Percentiles rank a stretch among this genome's conserved stretches.
phyloP scores from a whole-genome alignment of 2,329 filamentous ascomycete genomes.

The Penicillium sp. region DNA sequence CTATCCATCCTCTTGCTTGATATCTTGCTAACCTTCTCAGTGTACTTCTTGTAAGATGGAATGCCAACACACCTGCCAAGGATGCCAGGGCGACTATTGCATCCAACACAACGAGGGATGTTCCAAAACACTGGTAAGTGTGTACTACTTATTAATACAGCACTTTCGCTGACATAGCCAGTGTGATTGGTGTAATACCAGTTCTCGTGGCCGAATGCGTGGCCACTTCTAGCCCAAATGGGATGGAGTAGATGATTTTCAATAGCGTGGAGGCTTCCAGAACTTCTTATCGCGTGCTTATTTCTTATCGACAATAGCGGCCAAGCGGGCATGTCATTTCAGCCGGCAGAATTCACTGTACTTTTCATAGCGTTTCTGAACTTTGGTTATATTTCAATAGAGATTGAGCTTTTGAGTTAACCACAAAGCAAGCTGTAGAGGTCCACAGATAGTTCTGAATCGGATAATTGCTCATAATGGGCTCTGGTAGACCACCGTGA shows the following conservation, averaged over 20 bases:
- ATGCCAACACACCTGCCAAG: conserved; percentile 70
- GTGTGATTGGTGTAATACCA: conserved; percentile 49
- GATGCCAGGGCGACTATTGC: conserved; percentile 80
- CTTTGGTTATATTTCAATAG: no score
- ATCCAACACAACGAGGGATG: conserved; percentile 81
- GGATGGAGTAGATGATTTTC: neutral
- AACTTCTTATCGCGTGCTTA: conserved; percentile 3
- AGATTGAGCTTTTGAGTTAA: no score
- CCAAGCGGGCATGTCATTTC: neutral
- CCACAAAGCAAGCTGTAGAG: no score
- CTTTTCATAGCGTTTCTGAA: neutral
- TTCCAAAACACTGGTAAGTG: conserved; percentile 57
- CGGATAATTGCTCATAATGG: no score
- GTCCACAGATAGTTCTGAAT: no score
- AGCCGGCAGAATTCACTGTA: neutral
- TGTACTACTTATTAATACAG: no score
- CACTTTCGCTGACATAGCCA: conserved; percentile 15
- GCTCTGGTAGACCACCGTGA: no score
- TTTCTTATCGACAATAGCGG: conserved; percentile 1
- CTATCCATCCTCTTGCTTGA: neutral
- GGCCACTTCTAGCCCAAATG: conserved; percentile 24
- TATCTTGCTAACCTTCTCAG: conserved; percentile 43
- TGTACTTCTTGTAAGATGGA: conserved; percentile 73
- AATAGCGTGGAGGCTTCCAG: conserved; percentile 22
- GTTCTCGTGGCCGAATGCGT: conserved; percentile 36